Evolutionary conservation across 768 basidiomycete genomes (phyloP).

Genomic region (Dendrothele bispora): DNA sequence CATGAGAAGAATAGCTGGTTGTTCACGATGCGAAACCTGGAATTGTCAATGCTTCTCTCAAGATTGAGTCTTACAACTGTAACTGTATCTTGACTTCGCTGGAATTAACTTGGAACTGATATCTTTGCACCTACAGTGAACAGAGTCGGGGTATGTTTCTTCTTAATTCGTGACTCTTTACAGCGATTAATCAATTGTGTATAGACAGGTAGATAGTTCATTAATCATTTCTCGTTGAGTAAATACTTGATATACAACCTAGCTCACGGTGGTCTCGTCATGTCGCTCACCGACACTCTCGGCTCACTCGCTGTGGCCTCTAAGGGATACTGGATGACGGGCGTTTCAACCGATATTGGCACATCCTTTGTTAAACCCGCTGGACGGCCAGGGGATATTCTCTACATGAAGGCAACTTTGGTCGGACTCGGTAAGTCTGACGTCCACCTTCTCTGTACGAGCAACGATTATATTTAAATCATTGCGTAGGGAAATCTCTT

Average conservation of each 20-base stretch:
- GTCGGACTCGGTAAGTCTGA: conserved; percentile 62
- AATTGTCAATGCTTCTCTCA: conserved; percentile 64
- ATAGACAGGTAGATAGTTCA: conserved; percentile 2
- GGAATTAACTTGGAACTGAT: conserved; percentile 5
- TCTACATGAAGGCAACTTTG: conserved; percentile 63
- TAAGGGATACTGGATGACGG: conserved; percentile 84
- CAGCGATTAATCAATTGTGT: background rate
- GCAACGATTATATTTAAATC: too few relatives aligned
- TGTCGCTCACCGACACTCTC: conserved; percentile 82
- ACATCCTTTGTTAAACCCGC: conserved; percentile 78
- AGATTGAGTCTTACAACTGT: conserved; percentile 78
- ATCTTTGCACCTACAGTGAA: conserved; percentile 54
- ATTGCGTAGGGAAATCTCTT: conserved; percentile 67
- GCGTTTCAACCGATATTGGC: conserved; percentile 81
- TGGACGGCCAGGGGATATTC: conserved; percentile 66
- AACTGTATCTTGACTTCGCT: conserved; percentile 18
- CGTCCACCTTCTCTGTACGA: conserved; percentile 9
- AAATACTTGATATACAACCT: conserved; percentile 16
- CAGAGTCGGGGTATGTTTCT: conserved; percentile 66
- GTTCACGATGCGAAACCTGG: conserved; percentile 72
- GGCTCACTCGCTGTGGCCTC: conserved; percentile 84
- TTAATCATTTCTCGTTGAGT: conserved; percentile 4
- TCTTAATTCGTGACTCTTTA: conserved; percentile 5
- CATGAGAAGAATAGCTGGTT: conserved; percentile 43
- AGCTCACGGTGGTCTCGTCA: conserved; percentile 79